Evolutionary conservation across 441 rosid genomes (phyloP), one percentile per base, ranked within the genome.

Genomic region (Dalechampia spathulata): DNA sequence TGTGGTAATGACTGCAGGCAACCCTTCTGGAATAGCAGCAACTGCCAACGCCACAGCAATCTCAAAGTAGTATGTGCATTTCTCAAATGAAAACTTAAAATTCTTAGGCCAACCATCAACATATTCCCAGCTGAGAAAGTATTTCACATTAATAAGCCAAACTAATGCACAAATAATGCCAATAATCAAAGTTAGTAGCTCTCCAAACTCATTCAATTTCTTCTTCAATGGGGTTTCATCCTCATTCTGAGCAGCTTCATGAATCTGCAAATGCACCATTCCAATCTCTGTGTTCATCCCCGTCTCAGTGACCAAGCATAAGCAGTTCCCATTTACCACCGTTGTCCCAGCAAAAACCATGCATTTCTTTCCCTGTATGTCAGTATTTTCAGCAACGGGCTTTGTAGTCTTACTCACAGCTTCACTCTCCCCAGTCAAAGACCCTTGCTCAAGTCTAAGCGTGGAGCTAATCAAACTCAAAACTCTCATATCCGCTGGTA

Each of bases 391-490:
- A 3, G 78, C 68, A 56, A 83, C 94, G 39, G 74, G 60, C 75
- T 74, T 87, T 26, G 65, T 78, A 52, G 89, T 87, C 79, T 90
- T 85, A 61, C 80, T 78, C 59, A 87, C 83, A 1, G 94, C 91
- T 68, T 90, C 96, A 58, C 92, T 89, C 80, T 90, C 98, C 49
- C 98, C 96, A 0, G 96, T 91, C 66, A 91, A 75, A 2, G 98
- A 91, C 21, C 98, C 98, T 50, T 90, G 95, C 72, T 87, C 96
- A 52, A 85, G 58, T 61, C 94, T 79, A 28, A 83, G 40, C 0
- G 96, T 87, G 2, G 97, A 90, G 77, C 97, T 87, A 64, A 82
- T 75, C 71, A 90, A 72, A 49, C 68, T 64, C 71, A 87, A 45
- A 16, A 83, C 77, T 26, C 93, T 76, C 97, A 87, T 85, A 82